Conservation (phyloP, 257 asterid genomes). For the Haberlea rhodopensis region DNA sequence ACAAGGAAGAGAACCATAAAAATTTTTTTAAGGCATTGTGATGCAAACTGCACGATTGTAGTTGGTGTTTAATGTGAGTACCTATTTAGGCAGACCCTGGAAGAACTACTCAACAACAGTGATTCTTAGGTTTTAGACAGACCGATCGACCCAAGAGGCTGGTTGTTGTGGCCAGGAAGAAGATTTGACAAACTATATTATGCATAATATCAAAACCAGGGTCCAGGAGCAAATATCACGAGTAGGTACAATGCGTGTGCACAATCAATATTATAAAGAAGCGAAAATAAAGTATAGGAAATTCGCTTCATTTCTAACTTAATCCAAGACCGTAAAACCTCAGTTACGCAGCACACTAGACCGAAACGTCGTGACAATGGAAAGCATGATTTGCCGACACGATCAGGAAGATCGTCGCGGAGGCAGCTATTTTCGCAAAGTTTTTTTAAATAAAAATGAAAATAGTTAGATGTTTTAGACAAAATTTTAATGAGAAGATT, state of each 20-base stretch:
- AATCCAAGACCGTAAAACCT: too few species aligned
- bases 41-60: neutral
- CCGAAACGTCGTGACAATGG: too few species aligned
- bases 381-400: too few species aligned
- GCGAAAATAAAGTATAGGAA: too few species aligned
- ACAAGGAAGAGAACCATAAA: neutral
- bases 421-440: too few species aligned
- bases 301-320: too few species aligned
- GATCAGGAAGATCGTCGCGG: too few species aligned
- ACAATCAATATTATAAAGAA: neutral
- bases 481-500: too few species aligned
- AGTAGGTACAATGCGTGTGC: neutral
- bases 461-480: too few species aligned
- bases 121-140: neutral
- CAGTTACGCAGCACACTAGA: too few species aligned
- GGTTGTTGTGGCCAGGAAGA: neutral
- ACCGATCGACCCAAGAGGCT: neutral
- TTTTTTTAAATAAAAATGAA: too few species aligned
- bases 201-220: conserved; percentile 13
- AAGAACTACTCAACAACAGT: conserved; percentile 5
- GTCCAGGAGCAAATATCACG: neutral
- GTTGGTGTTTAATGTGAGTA: neutral
- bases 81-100: conserved; percentile 18
- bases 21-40: neutral
- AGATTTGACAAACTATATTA: neutral